Evolutionary conservation across 129 eudicot species (phyloP).

Genomic region (Helichrysum umbraculigerum): DNA sequence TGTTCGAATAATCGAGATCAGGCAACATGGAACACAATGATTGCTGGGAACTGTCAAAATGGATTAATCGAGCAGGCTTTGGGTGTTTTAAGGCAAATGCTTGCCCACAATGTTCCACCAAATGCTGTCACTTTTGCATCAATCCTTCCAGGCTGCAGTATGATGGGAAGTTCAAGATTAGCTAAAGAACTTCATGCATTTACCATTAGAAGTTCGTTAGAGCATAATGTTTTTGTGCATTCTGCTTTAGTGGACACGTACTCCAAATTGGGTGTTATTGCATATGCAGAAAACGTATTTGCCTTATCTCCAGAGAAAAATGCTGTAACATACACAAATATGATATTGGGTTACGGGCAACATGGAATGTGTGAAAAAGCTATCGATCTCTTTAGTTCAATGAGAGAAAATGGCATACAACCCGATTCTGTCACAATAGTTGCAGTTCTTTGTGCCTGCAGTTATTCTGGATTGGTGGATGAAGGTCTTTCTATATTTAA

Average conservation of each 20-base stretch:
- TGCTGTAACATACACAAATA: slow-evolving; percentile 71
- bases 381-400: slow-evolving; percentile 48
- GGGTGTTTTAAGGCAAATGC: slow-evolving; percentile 57
- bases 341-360: slow-evolving; percentile 78
- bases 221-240: slow-evolving; percentile 65
- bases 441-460: slow-evolving; percentile 84
- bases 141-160: slow-evolving; percentile 69
- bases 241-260: slow-evolving; percentile 83
- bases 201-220: slow-evolving; percentile 51
- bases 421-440: slow-evolving; percentile 79
- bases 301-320: slow-evolving; percentile 38
- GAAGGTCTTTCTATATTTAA: slow-evolving; percentile 74
- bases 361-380: slow-evolving; percentile 72
- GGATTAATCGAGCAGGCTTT: slow-evolving; percentile 70
- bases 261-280: slow-evolving; percentile 70
- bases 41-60: slow-evolving; percentile 69
- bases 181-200: slow-evolving; percentile 77
- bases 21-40: slow-evolving; percentile 88
- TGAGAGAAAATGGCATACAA: slow-evolving; percentile 46
- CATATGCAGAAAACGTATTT: slow-evolving; percentile 67
- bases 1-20: slow-evolving; percentile 51
- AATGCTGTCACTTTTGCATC: slow-evolving; percentile 83
- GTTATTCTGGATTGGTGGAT: slow-evolving; percentile 70
- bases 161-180: slow-evolving; percentile 46
- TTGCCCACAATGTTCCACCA: slow-evolving; percentile 49